Evolutionary conservation across 1,284 basidiomycete species (phyloP).

Genomic region (Trametes pubescens): DNA sequence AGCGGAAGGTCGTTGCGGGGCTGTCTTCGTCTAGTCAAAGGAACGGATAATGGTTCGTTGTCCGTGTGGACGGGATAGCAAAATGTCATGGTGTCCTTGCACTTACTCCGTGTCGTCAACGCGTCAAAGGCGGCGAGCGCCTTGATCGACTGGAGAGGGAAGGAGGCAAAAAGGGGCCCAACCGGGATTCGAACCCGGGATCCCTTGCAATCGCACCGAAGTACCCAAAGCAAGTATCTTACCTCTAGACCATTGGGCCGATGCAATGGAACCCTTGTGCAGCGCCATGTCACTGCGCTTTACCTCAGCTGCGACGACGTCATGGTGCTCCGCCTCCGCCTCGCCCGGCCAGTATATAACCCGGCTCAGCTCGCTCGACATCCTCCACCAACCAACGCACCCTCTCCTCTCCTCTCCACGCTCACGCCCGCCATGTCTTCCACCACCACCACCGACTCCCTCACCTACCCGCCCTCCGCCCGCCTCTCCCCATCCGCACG

Average conservation of each 20-base stretch:
- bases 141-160: not conserved
- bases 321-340: not conserved
- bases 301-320: not conserved
- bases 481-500: not conserved
- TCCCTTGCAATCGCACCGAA: conserved; percentile 44
- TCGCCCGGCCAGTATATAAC: not conserved
- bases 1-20: conserved; percentile 44
- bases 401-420: conserved; percentile 34
- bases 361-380: not conserved
- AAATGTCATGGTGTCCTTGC: too few relatives aligned
- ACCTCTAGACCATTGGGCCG: conserved; percentile 52
- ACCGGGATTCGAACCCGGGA: conserved; percentile 51
- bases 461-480: conserved; percentile 14
- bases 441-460: not conserved
- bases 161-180: conserved; percentile 42
- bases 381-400: conserved; percentile 10
- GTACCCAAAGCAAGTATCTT: conserved; percentile 51
- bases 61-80: too few relatives aligned
- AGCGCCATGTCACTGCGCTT: not conserved
- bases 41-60: not conserved
- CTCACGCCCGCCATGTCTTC: not conserved
- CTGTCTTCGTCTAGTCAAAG: not conserved
- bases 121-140: too few relatives aligned
- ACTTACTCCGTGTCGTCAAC: too few relatives aligned
- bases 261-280: not conserved